Base-by-base conservation (phyloP, 306 rosid genomes). In the Purshia tridentata region DNA sequence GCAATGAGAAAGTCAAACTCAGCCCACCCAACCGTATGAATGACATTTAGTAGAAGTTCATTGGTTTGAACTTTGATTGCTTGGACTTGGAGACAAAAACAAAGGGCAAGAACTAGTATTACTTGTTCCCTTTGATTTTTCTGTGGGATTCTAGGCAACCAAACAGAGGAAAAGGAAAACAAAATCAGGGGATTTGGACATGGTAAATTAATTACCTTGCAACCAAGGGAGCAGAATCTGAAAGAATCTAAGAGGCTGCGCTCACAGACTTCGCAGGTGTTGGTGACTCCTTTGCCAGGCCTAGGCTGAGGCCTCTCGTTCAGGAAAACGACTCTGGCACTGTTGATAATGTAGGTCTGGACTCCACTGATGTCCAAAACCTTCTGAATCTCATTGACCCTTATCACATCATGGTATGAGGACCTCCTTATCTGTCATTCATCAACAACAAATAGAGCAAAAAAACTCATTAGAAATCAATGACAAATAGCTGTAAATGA, bases 251-350 rank as follows among this genome's bases (percentile, higher is more conserved):
- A 93, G 46, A 95, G 99, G 77, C 99, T 95, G 16, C 99, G 96
- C 60, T 92, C 96, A 55, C 99, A 95, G 83, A 92, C 99, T 81
- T 95, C 96, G 65, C 99, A 95, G 39, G 99, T 95, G 83, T 95
- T 92, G 8, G 98, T 95, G 73, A 95, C 98, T 9, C 99, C 98
- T 79, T 95, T 92, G 0, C 99, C 98, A 0, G 99, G 99, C 97
- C 99, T 87, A 8, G 98, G 99, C 81, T 95, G 99, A 72, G 99
- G 99, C 70, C 99, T 82, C 68, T 92, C 96, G 52, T 95, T 95
- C 88, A 95, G 82, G 86, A 95, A 95, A 14, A 95, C 99, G 0
- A 95, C 99, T 58, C 96, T 84, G 2, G 99, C 99, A 42, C 99
- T 95, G 92, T 95, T 95, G 74, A 95, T 95, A 84, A 95, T 82